Evolutionary conservation across 805 yeast genomes (phyloP).

Genomic region (Ogataea philodendri): DNA sequence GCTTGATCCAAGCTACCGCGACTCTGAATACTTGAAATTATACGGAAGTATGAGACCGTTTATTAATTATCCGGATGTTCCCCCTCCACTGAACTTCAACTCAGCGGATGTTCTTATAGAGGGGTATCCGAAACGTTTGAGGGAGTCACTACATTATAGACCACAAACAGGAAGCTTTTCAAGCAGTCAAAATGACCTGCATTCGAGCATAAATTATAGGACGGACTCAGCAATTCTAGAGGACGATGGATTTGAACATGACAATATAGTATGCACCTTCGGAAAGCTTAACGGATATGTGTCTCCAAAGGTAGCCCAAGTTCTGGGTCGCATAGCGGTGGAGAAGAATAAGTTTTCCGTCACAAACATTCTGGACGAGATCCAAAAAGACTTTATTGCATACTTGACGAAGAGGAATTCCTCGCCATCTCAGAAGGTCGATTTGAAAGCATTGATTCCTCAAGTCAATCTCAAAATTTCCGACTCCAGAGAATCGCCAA

Average conservation of each 20-base stretch:
- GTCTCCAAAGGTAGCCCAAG: conserved; percentile 38
- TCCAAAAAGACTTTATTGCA: conserved; percentile 59
- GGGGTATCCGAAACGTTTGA: conserved; percentile 29
- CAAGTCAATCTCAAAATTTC: conserved; percentile 31
- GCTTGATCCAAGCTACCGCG: conserved; percentile 49
- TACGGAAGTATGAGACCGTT: conserved; percentile 58
- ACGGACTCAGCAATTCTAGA: not conserved
- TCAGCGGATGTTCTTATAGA: conserved; percentile 45
- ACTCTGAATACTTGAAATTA: conserved; percentile 44
- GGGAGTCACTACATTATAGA: no score
- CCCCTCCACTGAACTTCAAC: conserved; percentile 54
- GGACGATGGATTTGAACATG: conserved; percentile 46
- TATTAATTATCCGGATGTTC: conserved; percentile 59
- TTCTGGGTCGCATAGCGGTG: conserved; percentile 33
- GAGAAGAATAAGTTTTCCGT: conserved; percentile 41
- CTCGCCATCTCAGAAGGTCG: conserved; percentile 36
- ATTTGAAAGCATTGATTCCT: conserved; percentile 50
- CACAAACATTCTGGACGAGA: conserved; percentile 54
- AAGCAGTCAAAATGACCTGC: no score
- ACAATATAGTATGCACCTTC: conserved; percentile 53
- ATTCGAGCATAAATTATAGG: no score
- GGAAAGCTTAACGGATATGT: conserved; percentile 47
- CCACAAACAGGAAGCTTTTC: no score
- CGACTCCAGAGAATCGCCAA: conserved; percentile 17
- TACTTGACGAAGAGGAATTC: conserved; percentile 31